These are phyloP conservation scores for Coleophoma eucalyptorum DNA, from an alignment of 2,329 filamentous ascomycete species.

Conservation along the genomic window DNA sequence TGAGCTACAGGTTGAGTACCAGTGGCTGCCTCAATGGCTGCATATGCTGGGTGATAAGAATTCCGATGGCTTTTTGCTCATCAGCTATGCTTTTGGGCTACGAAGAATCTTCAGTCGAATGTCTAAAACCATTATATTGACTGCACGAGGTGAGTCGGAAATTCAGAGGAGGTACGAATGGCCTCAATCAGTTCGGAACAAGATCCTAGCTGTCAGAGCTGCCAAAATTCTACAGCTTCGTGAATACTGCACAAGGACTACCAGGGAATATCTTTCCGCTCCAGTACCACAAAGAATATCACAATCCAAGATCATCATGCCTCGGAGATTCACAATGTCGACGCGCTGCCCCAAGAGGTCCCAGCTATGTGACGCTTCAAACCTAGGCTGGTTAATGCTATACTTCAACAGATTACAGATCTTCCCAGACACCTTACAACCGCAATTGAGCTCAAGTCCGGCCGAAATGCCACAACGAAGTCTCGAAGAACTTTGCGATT, in stretches of 20 bases:
- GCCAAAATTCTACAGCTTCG: conserved; percentile 48
- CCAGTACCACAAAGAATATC: conserved; percentile 8
- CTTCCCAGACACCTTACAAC: conserved; percentile 35
- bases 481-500: conserved; percentile 40
- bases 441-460: conserved; percentile 13
- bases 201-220: conserved; percentile 42
- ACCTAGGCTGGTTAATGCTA: conserved; percentile 52
- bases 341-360: conserved; percentile 46
- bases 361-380: conserved; percentile 47
- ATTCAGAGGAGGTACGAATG: conserved; percentile 36
- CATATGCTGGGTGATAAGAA: conserved; percentile 41
- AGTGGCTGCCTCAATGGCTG: conserved; percentile 50
- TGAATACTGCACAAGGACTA: conserved; percentile 37
- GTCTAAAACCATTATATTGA: conserved; percentile 45
- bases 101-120: conserved; percentile 44
- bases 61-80: conserved; percentile 45
- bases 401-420: conserved; percentile 43
- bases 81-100: conserved; percentile 49
- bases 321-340: conserved; percentile 30
- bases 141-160: conserved; percentile 38
- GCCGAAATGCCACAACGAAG: conserved; percentile 30
- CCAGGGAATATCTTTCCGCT: conserved; percentile 42
- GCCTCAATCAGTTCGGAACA: conserved; percentile 43
- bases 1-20: conserved; percentile 44
- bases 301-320: conserved; percentile 13